Base-by-base conservation (phyloP, 257 asterid species). In the Penstemon davidsonii region DNA sequence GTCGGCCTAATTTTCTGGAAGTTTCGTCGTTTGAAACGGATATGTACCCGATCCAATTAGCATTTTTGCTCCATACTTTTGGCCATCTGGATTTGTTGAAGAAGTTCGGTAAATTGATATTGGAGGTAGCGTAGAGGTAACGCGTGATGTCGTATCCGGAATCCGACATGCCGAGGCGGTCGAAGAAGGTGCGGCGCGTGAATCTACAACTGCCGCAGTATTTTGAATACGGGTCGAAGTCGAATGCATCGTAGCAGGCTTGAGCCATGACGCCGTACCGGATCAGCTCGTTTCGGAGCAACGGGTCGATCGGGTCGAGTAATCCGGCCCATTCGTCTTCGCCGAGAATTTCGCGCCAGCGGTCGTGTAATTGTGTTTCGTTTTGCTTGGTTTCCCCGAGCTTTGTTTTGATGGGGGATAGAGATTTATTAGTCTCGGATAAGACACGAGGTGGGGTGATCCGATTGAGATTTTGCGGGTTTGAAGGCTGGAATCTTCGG, bases 181-280 rank as follows among this genome's bases (percentile, higher is more conserved):
- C 64, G 69, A 79, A 81, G 42, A 84, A 75, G 3, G 75, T 68
- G 6, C 46, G 56, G 8, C 47, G 42, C 8, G 68, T 25, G 76
- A 61, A 79, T 13, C 68, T 73, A 66, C 83, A 84, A 18, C 75
- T 75, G 0, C 89, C 89, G 37, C 80, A 81, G 44, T 84, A 79
- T 19, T 74, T 77, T 1, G 89, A 81, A 11, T 70, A 75, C 0
- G 85, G 85, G 52, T 84, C 85, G n/a, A 65, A 79, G 55, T 81
- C 85, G 38, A 84, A 84, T 0, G 89, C 80, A 41, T 81, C 87
- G 45, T 81, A 79, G 47, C 87, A 81, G 55, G 86, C 85, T 60
- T 81, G 85, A 1, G 87, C 81, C 83, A 75, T 76, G 41, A 64
- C 85, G 3, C 89, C 89, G 38, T 81, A 84, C 3, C 81, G 72